A percentile compares a stretch with the other conserved stretches of the same genome.
Conservation (phyloP, 441 rosid genomes). For the Iberis amara region DNA sequence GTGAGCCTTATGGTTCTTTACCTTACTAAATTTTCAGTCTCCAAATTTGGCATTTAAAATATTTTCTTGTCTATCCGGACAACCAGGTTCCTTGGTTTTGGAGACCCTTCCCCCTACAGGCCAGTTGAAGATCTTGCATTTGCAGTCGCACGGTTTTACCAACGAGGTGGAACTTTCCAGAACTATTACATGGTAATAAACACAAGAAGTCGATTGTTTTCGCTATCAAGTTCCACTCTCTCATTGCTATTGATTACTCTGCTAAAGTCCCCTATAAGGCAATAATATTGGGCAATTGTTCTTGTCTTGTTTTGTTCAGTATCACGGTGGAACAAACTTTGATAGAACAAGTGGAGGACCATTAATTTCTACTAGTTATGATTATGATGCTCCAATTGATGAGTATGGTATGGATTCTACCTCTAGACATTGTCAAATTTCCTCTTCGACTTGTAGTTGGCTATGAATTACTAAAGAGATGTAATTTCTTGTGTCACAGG, state of each 20-base stretch:
- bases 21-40: background rate
- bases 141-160: conserved; percentile 70
- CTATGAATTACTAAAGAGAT: conserved; percentile 2
- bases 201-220: background rate
- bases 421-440: background rate
- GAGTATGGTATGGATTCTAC: conserved; percentile 54
- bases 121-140: conserved; percentile 69
- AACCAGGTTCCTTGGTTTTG: conserved; percentile 56
- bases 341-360: conserved; percentile 72
- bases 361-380: conserved; percentile 69
- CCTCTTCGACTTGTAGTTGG: background rate
- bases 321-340: conserved; percentile 78
- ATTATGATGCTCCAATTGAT: conserved; percentile 80
- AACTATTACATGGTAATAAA: conserved; percentile 65
- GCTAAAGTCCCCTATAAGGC: conserved; percentile 1
- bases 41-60: conserved; percentile 2
- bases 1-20: conserved; percentile 31
- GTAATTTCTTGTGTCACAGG: conserved; percentile 34
- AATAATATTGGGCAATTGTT: conserved; percentile 7
- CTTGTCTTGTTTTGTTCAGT: conserved; percentile 36
- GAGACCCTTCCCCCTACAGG: conserved; percentile 56
- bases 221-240: background rate
- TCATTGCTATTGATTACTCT: conserved; percentile 3
- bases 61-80: conserved; percentile 15
- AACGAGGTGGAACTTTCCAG: conserved; percentile 74